Evolutionary conservation across 805 yeast genomes (phyloP).

Genomic region (Saturnispora galanensis): DNA sequence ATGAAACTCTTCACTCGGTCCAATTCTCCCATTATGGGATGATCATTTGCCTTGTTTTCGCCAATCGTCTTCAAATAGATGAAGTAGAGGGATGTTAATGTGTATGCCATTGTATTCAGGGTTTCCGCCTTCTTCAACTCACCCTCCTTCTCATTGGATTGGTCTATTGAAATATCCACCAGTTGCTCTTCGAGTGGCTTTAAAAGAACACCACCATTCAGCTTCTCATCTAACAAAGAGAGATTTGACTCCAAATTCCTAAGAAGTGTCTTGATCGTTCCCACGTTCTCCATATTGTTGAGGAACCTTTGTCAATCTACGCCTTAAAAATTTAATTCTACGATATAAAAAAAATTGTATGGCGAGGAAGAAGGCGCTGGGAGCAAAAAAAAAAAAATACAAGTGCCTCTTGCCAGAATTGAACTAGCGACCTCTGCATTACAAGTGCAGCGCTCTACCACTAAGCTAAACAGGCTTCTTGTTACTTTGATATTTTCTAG

Average conservation of each 20-base stretch:
- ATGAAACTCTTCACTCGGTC: conserved; percentile 59
- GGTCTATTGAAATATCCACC: conserved; percentile 8
- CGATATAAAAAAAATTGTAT: not conserved
- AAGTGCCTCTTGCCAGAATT: conserved; percentile 76
- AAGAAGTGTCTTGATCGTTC: conserved; percentile 7
- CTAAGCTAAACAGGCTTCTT: conserved; percentile 88
- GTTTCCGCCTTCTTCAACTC: conserved; percentile 25
- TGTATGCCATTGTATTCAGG: conserved; percentile 36
- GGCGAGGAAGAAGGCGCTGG: not conserved
- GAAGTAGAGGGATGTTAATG: conserved; percentile 46
- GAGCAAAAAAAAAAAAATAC: conserved; percentile 16
- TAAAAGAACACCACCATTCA: not conserved
- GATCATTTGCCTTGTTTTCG: conserved; percentile 38
- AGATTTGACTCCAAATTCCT: not conserved
- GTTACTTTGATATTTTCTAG: not conserved
- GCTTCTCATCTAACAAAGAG: too few species aligned
- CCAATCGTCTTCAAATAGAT: conserved; percentile 54
- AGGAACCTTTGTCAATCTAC: not conserved
- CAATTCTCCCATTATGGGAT: conserved; percentile 60
- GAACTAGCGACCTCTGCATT: conserved; percentile 97
- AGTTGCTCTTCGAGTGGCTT: conserved; percentile 11
- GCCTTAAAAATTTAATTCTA: not conserved
- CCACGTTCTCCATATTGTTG: conserved; percentile 9
- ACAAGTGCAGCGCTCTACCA: conserved; percentile 99
- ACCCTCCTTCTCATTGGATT: conserved; percentile 6